phyloP scores from a whole-genome alignment of 306 rosid species.

The Cicer yamashitae region DNA sequence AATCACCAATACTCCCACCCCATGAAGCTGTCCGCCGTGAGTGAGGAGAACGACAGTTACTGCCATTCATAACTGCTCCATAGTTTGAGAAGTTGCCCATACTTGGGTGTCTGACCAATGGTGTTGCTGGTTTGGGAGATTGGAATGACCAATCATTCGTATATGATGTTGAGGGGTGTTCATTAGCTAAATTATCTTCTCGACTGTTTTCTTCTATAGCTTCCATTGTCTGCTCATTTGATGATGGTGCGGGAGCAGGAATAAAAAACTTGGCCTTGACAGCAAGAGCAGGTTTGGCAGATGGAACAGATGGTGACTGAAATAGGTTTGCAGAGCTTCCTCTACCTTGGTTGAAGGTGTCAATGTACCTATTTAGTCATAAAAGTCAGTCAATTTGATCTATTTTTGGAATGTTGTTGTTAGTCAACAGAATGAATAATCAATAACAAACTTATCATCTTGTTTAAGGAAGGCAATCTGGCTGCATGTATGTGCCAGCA shows the following conservation, averaged over 20 bases:
- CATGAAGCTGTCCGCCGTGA: conserved; percentile 84
- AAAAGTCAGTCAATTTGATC: conserved; percentile 26
- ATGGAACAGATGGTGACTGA: conserved; percentile 67
- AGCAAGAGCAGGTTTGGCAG: conserved; percentile 65
- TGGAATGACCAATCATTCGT: conserved; percentile 52
- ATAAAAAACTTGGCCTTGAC: conserved; percentile 79
- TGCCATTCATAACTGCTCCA: conserved; percentile 42
- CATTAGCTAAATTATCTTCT: conserved; percentile 53
- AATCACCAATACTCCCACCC: conserved; percentile 64
- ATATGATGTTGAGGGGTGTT: conserved; percentile 59
- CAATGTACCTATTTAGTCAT: conserved; percentile 76
- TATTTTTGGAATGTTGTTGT: conserved; percentile 25
- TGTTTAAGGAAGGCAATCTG: conserved; percentile 26
- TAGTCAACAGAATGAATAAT: conserved; percentile 29
- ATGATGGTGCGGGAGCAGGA: conserved; percentile 63
- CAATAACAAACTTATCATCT: background rate
- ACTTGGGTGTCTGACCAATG: conserved; percentile 62
- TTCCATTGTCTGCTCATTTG: conserved; percentile 64
- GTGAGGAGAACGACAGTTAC: conserved; percentile 43
- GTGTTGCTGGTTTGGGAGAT: conserved; percentile 43
- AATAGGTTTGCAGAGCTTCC: conserved; percentile 69
- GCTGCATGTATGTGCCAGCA: conserved; percentile 31
- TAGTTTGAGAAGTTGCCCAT: conserved; percentile 56
- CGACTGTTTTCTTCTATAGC: conserved; percentile 59
- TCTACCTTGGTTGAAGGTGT: conserved; percentile 87